phyloP scores from a whole-genome alignment of 768 basidiomycete genomes.

The Filobasidium wieringae region DNA sequence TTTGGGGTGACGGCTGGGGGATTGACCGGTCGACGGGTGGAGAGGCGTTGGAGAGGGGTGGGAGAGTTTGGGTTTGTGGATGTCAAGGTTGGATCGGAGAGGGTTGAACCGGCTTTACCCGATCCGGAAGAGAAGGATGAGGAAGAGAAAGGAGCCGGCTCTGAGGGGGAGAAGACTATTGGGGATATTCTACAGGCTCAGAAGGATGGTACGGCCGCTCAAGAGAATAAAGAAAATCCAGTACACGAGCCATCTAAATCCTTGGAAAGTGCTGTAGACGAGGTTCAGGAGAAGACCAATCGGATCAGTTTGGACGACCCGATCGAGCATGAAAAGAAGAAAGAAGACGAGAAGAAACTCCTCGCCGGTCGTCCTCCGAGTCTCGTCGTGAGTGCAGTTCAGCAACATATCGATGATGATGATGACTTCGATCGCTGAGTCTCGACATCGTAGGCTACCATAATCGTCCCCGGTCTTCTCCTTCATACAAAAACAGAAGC shows the following conservation, averaged over 20 bases:
- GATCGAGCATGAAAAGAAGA: not conserved
- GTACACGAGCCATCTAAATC: not conserved
- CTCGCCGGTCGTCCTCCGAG: conserved; percentile 21
- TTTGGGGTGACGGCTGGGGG: conserved; percentile 42
- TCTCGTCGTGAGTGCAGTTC: conserved; percentile 21
- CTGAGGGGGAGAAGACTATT: not conserved
- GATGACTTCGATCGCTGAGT: not conserved
- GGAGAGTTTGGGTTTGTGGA: conserved; percentile 22
- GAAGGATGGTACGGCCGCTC: not conserved
- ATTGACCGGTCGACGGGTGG: conserved; percentile 30
- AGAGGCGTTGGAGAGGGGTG: not conserved
- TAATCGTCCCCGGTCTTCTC: conserved; percentile 42
- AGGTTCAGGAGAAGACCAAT: not conserved
- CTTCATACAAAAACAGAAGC: conserved; percentile 39
- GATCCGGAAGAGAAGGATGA: not conserved
- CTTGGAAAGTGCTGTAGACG: not conserved
- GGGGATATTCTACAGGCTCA: not conserved
- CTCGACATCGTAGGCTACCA: conserved; percentile 28
- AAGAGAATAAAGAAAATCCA: not conserved
- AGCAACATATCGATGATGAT: not conserved
- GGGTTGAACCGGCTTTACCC: not conserved
- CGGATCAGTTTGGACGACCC: not conserved
- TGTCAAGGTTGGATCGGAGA: conserved; percentile 33
- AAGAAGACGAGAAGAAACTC: not conserved
- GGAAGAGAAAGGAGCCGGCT: not conserved